Conservation (phyloP, 139 green algal genomes). For the Chlamydomonas sp. region DNA sequence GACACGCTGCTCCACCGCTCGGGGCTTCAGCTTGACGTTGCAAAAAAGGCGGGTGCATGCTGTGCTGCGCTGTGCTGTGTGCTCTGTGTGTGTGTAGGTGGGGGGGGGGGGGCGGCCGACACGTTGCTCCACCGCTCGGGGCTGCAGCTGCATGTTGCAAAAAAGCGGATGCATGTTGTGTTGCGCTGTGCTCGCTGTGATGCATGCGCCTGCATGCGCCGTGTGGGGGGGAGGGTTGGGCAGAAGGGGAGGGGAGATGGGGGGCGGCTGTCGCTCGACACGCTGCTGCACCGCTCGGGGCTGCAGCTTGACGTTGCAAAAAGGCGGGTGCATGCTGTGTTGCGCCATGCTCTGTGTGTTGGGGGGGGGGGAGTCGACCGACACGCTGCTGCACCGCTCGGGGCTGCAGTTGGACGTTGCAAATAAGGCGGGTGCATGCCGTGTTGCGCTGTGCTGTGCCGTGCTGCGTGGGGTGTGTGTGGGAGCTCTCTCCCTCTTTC, state of each 20-base stretch:
- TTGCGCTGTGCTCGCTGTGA: not conserved
- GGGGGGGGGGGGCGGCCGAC: constrained; percentile 42
- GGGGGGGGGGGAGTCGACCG: constrained; percentile 42
- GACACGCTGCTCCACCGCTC: constrained; percentile 27
- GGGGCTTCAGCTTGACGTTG: constrained; percentile 23
- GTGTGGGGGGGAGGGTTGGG: too few relatives aligned
- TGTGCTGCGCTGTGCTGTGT: not conserved
- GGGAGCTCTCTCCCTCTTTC: too few relatives aligned
- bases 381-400: constrained; percentile 25
- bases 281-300: constrained; percentile 20
- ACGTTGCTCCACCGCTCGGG: constrained; percentile 20
- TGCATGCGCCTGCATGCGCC: not conserved
- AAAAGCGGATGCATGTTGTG: constrained; percentile 8
- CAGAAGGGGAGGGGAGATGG: too few relatives aligned
- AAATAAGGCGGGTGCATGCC: constrained; percentile 17
- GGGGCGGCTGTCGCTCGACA: constrained; percentile 47
- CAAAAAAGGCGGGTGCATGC: constrained; percentile 19
- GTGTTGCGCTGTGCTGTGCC: not conserved
- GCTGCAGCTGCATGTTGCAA: constrained; percentile 25
- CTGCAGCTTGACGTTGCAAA: constrained; percentile 28
- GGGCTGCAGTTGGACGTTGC: constrained; percentile 24
- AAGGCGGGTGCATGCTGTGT: constrained; percentile 4
- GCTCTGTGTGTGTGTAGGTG: not conserved
- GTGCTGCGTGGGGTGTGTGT: not conserved
- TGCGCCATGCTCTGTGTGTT: constrained; percentile 42